Conservation (phyloP, 1,139 yeast species). For the Protomyces macrosporus region DNA sequence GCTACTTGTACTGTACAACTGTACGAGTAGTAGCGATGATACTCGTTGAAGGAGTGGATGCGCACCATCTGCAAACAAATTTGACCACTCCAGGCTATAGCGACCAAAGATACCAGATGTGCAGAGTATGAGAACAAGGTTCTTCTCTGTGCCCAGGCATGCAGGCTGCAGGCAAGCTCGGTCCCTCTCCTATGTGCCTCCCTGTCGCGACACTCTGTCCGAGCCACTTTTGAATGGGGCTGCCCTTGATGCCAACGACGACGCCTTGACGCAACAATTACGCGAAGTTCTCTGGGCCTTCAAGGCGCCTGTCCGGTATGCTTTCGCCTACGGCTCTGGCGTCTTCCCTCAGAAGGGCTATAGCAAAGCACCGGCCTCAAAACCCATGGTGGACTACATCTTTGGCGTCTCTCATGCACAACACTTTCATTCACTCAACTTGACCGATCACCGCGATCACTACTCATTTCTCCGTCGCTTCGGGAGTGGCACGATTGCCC, state of each 20-base stretch:
- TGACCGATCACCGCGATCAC: slow-evolving; percentile 62
- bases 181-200: too few species aligned
- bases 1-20: too few species aligned
- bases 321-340: slow-evolving; percentile 94
- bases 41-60: too few species aligned
- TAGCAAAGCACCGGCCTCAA: slow-evolving; percentile 32
- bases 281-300: slow-evolving; percentile 53
- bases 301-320: slow-evolving; percentile 62
- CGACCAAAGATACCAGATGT: too few species aligned
- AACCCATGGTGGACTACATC: slow-evolving; percentile 82
- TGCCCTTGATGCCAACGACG: slow-evolving; percentile 39
- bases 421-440: slow-evolving; percentile 70
- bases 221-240: too few species aligned
- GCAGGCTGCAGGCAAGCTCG: too few species aligned
- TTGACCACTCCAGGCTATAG: too few species aligned
- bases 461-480: slow-evolving; percentile 62
- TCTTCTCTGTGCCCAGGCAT: too few species aligned
- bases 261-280: slow-evolving; percentile 46
- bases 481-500: slow-evolving; percentile 57
- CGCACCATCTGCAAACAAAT: too few species aligned
- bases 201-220: too few species aligned
- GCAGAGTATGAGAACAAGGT: too few species aligned
- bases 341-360: slow-evolving; percentile 65
- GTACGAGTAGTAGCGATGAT: too few species aligned
- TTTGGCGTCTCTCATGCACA: slow-evolving; percentile 69